Base-by-base conservation (phyloP, 78 protist species). In the Carpediemonas membranifera region DNA sequence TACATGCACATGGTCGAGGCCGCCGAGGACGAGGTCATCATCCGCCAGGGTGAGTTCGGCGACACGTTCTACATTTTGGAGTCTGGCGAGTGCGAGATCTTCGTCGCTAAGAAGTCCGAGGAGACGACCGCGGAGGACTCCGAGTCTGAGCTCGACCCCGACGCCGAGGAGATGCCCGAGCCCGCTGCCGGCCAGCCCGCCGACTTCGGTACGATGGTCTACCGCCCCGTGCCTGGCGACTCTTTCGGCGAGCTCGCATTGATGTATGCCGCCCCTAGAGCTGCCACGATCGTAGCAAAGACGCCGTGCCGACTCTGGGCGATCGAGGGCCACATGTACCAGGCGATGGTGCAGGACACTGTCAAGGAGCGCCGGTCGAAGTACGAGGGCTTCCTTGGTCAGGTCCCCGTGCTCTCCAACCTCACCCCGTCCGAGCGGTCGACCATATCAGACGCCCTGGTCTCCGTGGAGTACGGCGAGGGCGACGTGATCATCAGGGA, bases 41-140 rank as follows among this genome's bases (percentile, higher is more conserved):
- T 73, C 13, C 11, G 18, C n/a, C 78, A 73, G 44, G 78, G 87
- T 51, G 94, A 85, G 24, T 79, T 78, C 64, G 94, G 94, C 25
- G 94, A 89, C 61, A 59, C 75, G 60, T 89, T 85, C 55, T 89
- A 81, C 69, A 82, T 88, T 21, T 34, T 88, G 13, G 85, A 80
- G 24, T 0, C n/a, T 39, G 69, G 69, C 7, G 7, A 27, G 27
- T 21, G 24, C 28, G 69, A 37, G n/a, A 36, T 64, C 19, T 64
- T 53, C 55, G 43, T 28, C 24, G 24, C 0, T 5, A 36, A 58
- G 9, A 24, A 5, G 3, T 25, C 25, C 13, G 43, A 28, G 24
- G 43, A 27, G 25, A 35, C 11, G 30, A 11, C 11, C 61, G 33
- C 30, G 11, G 30, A 58, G 11, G 47, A 11, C 15, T 15, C 30